Base-by-base conservation (phyloP, 768 basidiomycete species). In the Goffeauzyma gilvescens region DNA sequence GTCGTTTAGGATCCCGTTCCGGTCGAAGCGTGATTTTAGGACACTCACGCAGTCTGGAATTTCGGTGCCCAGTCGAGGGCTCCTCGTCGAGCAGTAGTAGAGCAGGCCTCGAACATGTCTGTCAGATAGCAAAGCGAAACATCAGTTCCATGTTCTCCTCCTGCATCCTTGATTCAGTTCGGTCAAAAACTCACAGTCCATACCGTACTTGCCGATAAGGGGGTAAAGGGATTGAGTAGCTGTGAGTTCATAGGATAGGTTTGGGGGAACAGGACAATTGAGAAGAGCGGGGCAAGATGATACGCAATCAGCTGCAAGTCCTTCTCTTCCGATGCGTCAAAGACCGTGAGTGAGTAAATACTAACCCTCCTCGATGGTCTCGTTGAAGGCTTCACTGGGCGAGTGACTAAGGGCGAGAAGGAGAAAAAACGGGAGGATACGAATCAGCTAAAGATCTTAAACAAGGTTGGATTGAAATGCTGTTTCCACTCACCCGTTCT, bases 301-400 rank as follows among this genome's bases (percentile, higher is more conserved):
- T 30, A 30, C n/a, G 28, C 8, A 30, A n/a, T n/a, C 28, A 30
- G 28, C 28, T n/a, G 9, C 9, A n/a, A n/a, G 28, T 30, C n/a
- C n/a, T n/a, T n/a, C n/a, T n/a, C n/a, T n/a, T n/a, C n/a, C n/a
- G n/a, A 30, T 30, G 9, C 33, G 17, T 20, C 17, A 13, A 8
- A 20, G 12, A 35, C 10, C 8, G 18, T 18, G 40, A 41, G 22
- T 46, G 34, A 32, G 90, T 96, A n/a, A n/a, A n/a, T n/a, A n/a
- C n/a, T n/a, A n/a, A n/a, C 93, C 93, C 70, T 96, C 93, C 68
- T 96, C 93, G 49, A 96, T 93, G 46, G 93, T 96, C 72, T 98
- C 93, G 67, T 98, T 96, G 77, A 98, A 45, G 37, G 89, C 89
- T 65, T 98, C 93, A 32, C 90, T 96, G 41, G 93, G 93, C 4